Evolutionary conservation across 2,329 filamentous ascomycete species (phyloP).

Genomic region (Arthrocladium fulminans): DNA sequence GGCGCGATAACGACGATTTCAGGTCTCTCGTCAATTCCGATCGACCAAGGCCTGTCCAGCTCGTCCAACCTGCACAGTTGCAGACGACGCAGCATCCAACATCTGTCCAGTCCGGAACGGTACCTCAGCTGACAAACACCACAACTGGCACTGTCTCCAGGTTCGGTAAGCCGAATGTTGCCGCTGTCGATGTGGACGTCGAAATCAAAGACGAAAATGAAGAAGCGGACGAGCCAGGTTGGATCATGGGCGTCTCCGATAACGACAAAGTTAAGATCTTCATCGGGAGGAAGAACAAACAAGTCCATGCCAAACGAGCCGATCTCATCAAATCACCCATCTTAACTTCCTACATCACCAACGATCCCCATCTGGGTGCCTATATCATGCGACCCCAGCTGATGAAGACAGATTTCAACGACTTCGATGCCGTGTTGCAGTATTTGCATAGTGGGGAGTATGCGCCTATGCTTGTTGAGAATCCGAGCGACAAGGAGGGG

Average conservation of each 20-base stretch:
- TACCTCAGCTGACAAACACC: constrained; percentile 49
- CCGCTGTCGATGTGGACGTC: too few relatives aligned
- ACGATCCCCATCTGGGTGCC: constrained; percentile 6
- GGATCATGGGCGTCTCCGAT: background rate
- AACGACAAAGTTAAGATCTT: constrained; percentile 13
- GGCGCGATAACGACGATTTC: background rate
- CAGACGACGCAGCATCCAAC: background rate
- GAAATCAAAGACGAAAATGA: constrained; percentile 13
- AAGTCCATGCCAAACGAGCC: constrained; percentile 10
- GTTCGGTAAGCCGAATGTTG: constrained; percentile 48
- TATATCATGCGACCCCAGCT: constrained; percentile 20
- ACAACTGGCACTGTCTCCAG: constrained; percentile 56
- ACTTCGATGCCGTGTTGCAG: constrained; percentile 15
- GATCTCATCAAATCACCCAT: constrained; percentile 16
- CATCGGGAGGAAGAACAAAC: constrained; percentile 12
- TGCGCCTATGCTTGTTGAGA: constrained; percentile 12
- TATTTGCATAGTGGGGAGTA: constrained; percentile 17
- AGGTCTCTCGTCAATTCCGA: background rate
- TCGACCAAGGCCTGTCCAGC: background rate
- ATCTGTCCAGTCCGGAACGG: constrained; percentile 57
- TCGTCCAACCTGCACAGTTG: background rate
- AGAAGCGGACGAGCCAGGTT: background rate
- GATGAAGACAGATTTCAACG: constrained; percentile 9
- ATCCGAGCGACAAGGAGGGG: background rate
- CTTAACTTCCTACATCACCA: constrained; percentile 11